Base-by-base conservation (phyloP, 1,139 yeast species). In the Sugiyamaella sp. region DNA sequence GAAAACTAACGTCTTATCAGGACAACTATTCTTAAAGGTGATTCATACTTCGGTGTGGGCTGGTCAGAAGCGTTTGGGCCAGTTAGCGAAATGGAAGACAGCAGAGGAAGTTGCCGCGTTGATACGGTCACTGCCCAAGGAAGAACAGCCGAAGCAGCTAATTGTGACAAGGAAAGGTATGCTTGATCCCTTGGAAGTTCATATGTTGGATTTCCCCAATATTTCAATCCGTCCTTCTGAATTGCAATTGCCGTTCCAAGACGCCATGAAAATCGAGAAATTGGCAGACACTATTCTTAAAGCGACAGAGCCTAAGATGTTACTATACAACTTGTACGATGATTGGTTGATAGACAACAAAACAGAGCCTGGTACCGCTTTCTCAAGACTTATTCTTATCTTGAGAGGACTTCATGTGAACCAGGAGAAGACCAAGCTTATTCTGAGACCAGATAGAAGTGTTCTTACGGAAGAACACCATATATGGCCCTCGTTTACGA, bases 51-150 rank as follows among this genome's bases (percentile, higher is more conserved):
- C 96, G 5, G 96, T 90, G 1, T 95, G 97, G 96, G 86, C 97
- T 1, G 99, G 99, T 14, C 98, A 95, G 69, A 91, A 90, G 66
- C 86, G 98, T 64, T 77, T 93, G 61, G 89, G 96, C 25, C 98
- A 93, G 68, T 75, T 95, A 58, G 95, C 98, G 0, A 93, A 93
- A 68, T 95, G 99, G 99, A 93, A 93, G 69, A 86, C 98, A 1
- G 99, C 99, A 0, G 99, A 95, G 71, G 99, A 93, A 72, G 96
- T 90, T 22, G 93, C 97, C 9, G 96, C 97, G 0, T 75, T 93
- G 60, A 80, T 93, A 22, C 78, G 97, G 47, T 89, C 98, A 0
- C 73, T 93, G 55, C 98, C 98, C 0, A 79, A 82, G 53, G 97
- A 93, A 67, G 97, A 93, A 69, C 97, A 91, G 66, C 99, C 99